Conservation (phyloP, 2,329 filamentous ascomycete genomes). For the Cladophialophora immunda region DNA sequence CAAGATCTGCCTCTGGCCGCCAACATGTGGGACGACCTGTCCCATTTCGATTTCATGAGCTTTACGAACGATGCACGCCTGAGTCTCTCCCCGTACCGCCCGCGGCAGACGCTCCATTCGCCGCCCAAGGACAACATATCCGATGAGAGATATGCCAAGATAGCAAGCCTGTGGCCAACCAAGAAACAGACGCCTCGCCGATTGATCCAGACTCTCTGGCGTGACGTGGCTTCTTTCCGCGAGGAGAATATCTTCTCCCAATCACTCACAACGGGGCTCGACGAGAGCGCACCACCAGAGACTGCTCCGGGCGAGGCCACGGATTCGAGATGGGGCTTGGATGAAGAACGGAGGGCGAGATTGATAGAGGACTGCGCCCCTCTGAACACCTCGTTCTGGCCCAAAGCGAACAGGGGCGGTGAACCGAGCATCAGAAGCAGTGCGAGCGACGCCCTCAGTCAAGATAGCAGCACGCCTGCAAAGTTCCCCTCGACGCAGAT, state of each 20-base stretch:
- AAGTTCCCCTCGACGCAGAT: slow-evolving; percentile 24
- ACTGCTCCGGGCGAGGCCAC: neutral
- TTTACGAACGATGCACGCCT: slow-evolving; percentile 5
- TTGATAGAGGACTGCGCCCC: slow-evolving; percentile 18
- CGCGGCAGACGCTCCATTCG: slow-evolving; percentile 5
- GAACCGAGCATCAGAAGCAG: slow-evolving; percentile 5
- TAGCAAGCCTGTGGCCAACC: slow-evolving; percentile 22
- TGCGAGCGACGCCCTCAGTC: neutral
- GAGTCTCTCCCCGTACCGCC: slow-evolving; percentile 10
- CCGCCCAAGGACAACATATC: slow-evolving; percentile 24
- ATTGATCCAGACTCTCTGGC: slow-evolving; percentile 26
- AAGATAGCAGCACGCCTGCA: neutral
- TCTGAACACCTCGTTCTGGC: neutral
- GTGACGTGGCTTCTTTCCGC: slow-evolving; percentile 14
- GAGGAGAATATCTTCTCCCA: slow-evolving; percentile 25
- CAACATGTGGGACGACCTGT: slow-evolving; percentile 22
- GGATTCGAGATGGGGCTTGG: slow-evolving; percentile 22
- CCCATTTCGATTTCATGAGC: slow-evolving; percentile 19
- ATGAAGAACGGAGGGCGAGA: slow-evolving; percentile 15
- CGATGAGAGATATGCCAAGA: slow-evolving; percentile 24
- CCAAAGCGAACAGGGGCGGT: neutral
- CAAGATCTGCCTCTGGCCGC: slow-evolving; percentile 10
- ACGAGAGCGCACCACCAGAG: neutral
- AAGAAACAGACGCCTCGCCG: slow-evolving; percentile 14
- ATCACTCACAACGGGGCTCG: neutral